Conservation (phyloP, 1,284 basidiomycete species). For the Cryptococcus depauperatus region DNA sequence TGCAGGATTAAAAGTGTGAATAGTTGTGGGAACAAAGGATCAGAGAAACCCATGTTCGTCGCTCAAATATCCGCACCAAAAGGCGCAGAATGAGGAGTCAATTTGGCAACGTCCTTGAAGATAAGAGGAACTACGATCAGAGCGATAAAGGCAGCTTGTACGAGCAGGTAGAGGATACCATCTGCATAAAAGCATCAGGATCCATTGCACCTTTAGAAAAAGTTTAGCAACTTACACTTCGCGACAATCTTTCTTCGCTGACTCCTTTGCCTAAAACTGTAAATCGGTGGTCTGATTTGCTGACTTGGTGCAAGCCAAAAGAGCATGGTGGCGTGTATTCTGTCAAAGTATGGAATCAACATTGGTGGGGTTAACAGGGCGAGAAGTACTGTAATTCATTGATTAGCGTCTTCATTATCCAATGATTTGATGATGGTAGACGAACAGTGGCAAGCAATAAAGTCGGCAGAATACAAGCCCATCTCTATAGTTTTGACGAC, state of each 20-base stretch:
- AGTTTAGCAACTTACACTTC: slow-evolving; percentile 36
- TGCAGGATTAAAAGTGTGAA: background rate
- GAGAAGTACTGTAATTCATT: slow-evolving; percentile 51
- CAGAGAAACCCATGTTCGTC: background rate
- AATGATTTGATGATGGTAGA: background rate
- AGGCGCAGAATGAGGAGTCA: slow-evolving; percentile 49
- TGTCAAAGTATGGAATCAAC: slow-evolving; percentile 78
- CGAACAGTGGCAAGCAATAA: slow-evolving; percentile 42
- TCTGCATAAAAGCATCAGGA: slow-evolving; percentile 36
- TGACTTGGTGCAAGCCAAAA: slow-evolving; percentile 59
- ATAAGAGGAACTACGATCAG: slow-evolving; percentile 50
- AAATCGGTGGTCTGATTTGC: slow-evolving; percentile 89
- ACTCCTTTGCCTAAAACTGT: slow-evolving; percentile 76
- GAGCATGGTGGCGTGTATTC: slow-evolving; percentile 76
- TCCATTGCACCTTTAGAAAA: background rate
- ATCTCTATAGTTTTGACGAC: slow-evolving; percentile 96
- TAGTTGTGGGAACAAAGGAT: background rate
- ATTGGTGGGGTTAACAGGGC: slow-evolving; percentile 72
- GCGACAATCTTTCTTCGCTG: slow-evolving; percentile 76
- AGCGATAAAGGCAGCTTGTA: slow-evolving; percentile 66
- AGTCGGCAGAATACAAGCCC: slow-evolving; percentile 86
- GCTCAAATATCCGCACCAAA: slow-evolving; percentile 38
- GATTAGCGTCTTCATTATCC: slow-evolving; percentile 9
- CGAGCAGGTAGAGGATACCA: slow-evolving; percentile 67
- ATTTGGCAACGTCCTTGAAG: slow-evolving; percentile 56